Evolutionary conservation across 345 rosid genomes (phyloP).

Genomic region (Ceriops tagal): DNA sequence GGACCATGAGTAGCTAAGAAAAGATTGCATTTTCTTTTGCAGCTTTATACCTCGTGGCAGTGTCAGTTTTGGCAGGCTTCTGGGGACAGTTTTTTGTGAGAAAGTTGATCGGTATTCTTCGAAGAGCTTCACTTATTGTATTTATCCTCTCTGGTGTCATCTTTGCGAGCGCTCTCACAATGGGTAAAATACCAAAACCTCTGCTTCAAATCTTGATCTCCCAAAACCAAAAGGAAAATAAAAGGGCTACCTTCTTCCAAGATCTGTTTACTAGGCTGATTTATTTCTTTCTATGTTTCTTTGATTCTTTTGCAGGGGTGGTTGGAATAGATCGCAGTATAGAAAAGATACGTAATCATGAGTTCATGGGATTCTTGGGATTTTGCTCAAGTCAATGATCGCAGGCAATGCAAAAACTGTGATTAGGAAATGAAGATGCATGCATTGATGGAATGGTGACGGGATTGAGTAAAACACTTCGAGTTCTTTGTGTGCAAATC

Average conservation of each 20-base stretch:
- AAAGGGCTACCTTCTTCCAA: neutral
- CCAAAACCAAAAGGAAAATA: neutral
- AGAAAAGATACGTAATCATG: conserved; percentile 62
- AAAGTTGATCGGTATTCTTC: conserved; percentile 44
- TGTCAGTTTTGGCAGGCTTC: conserved; percentile 73
- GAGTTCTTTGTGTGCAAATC: too few relatives aligned
- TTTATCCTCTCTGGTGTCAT: conserved; percentile 82
- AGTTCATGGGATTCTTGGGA: conserved; percentile 79
- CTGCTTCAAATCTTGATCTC: neutral
- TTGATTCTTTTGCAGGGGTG: conserved; percentile 44
- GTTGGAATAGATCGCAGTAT: conserved; percentile 58
- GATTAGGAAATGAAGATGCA: neutral
- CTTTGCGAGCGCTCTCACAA: conserved; percentile 75
- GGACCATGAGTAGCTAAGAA: neutral
- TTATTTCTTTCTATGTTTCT: neutral
- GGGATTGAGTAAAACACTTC: neutral
- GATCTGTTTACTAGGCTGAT: neutral
- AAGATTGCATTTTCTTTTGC: conserved; percentile 14
- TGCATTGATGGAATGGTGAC: neutral
- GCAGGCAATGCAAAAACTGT: conserved; percentile 3
- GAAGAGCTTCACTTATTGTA: conserved; percentile 64
- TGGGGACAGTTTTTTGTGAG: conserved; percentile 86
- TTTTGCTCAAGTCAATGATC: conserved; percentile 68
- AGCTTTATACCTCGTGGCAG: conserved; percentile 65
- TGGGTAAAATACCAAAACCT: conserved; percentile 43